phyloP scores from a whole-genome alignment of 345 rosid genomes.

The Euphorbia pulcherrima region DNA sequence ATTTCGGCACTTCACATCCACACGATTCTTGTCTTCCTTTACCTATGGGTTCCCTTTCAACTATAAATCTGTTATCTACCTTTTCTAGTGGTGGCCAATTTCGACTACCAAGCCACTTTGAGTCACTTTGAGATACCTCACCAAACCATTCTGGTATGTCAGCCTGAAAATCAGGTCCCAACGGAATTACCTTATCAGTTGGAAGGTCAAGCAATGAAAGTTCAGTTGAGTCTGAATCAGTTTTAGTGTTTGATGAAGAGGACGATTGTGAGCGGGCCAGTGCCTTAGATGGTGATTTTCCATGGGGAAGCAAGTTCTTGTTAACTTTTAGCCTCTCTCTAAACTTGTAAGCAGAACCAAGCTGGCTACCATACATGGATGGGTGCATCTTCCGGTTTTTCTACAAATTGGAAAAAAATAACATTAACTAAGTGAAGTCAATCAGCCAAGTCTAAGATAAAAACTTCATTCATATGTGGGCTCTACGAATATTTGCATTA shows the following conservation, averaged over 20 bases:
- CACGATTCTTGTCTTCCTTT: slow-evolving; percentile 77
- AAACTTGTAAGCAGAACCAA: slow-evolving; percentile 60
- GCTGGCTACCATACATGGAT: slow-evolving; percentile 58
- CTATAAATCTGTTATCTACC: slow-evolving; percentile 30
- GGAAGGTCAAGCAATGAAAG: slow-evolving; percentile 35
- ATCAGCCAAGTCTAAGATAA: not conserved
- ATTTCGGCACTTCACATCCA: slow-evolving; percentile 61
- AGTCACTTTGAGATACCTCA: slow-evolving; percentile 43
- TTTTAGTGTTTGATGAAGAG: slow-evolving; percentile 25
- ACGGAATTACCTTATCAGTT: slow-evolving; percentile 33
- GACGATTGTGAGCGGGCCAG: slow-evolving; percentile 29
- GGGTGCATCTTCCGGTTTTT: slow-evolving; percentile 78
- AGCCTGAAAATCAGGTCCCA: slow-evolving; percentile 71
- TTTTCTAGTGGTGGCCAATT: slow-evolving; percentile 63
- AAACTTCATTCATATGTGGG: not conserved
- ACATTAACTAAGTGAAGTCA: slow-evolving; percentile 9
- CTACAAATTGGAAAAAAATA: slow-evolving; percentile 34
- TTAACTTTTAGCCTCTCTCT: slow-evolving; percentile 53
- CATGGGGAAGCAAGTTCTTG: slow-evolving; percentile 21
- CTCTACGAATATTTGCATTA: not conserved
- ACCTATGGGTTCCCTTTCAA: slow-evolving; percentile 84
- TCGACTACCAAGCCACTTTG: slow-evolving; percentile 71
- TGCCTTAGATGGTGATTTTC: slow-evolving; percentile 21
- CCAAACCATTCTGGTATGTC: slow-evolving; percentile 66
- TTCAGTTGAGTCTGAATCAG: slow-evolving; percentile 25